These are phyloP conservation scores for Leptosphaerulina australis DNA, from an alignment of 2,329 filamentous ascomycete species.

Conservation along the genomic window DNA sequence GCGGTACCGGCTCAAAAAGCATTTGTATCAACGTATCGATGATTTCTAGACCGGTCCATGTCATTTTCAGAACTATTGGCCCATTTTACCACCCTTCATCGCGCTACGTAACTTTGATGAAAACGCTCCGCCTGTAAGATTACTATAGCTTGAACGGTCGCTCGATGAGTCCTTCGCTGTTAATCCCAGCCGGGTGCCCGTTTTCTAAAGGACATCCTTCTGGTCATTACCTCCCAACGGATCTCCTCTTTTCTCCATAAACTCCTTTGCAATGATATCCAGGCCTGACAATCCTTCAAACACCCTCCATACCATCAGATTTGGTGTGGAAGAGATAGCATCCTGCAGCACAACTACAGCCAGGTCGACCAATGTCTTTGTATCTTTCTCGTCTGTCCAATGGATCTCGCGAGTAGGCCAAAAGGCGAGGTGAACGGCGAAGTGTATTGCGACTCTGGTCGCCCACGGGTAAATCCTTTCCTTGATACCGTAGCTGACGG, in stretches of 20 bases:
- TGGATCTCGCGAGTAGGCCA: slow-evolving; percentile 40
- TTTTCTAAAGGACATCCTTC: too few relatives aligned
- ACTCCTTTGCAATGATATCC: not conserved
- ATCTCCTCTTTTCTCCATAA: not conserved
- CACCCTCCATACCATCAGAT: slow-evolving; percentile 18
- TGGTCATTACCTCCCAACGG: too few relatives aligned
- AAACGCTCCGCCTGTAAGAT: not conserved
- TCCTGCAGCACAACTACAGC: slow-evolving; percentile 25
- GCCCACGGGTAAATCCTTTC: slow-evolving; percentile 25
- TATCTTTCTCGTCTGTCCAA: slow-evolving; percentile 39
- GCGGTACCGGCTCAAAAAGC: too few relatives aligned
- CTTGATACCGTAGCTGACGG: slow-evolving; percentile 4
- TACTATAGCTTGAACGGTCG: not conserved
- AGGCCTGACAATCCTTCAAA: slow-evolving; percentile 2
- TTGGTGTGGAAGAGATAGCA: slow-evolving; percentile 22
- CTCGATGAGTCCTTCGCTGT: not conserved
- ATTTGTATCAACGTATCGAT: too few relatives aligned
- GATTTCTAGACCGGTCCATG: too few relatives aligned
- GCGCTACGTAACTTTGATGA: too few relatives aligned
- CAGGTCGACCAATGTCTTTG: slow-evolving; percentile 33
- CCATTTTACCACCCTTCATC: too few relatives aligned
- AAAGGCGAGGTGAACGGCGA: slow-evolving; percentile 44
- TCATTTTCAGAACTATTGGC: too few relatives aligned
- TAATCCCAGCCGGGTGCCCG: not conserved
- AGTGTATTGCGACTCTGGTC: slow-evolving; percentile 41